Percentiles rank a stretch among this genome's conserved stretches.
phyloP scores from a whole-genome alignment of 352 stramenopile genomes.

The Pythium phragmitis region DNA sequence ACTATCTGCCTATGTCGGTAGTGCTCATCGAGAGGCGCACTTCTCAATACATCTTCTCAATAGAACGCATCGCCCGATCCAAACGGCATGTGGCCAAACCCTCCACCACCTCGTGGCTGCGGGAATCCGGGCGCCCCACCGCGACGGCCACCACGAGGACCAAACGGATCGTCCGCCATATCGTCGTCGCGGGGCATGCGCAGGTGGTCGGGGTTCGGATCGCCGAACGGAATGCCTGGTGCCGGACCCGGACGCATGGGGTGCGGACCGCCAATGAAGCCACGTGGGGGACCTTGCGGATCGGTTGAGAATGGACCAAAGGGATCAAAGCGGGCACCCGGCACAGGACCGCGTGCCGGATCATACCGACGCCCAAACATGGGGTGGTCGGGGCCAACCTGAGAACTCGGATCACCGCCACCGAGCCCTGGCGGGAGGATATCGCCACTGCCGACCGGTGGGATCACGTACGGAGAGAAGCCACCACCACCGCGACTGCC shows the following conservation, averaged over 20 bases:
- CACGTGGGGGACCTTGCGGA: constrained; percentile 42
- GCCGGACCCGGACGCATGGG: constrained; percentile 38
- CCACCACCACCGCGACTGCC: constrained; percentile 2
- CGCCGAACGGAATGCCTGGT: constrained; percentile 68
- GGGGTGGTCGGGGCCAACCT: constrained; percentile 73
- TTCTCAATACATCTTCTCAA: constrained; percentile 42
- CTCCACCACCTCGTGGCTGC: constrained; percentile 31
- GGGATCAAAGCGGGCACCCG: constrained; percentile 81
- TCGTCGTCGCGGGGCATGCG: constrained; percentile 72
- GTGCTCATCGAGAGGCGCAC: not conserved
- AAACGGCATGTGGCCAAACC: constrained; percentile 48
- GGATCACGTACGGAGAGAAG: constrained; percentile 36
- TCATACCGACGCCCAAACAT: constrained; percentile 67
- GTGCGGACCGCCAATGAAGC: constrained; percentile 35
- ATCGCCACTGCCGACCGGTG: constrained; percentile 61
- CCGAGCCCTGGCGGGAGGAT: constrained; percentile 58
- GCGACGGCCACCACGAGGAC: constrained; percentile 30
- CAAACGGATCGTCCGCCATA: constrained; percentile 54
- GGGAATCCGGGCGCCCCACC: constrained; percentile 15
- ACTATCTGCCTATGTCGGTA: not conserved
- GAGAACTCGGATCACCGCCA: constrained; percentile 63
- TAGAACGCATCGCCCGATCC: constrained; percentile 73
- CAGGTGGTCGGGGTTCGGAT: constrained; percentile 75
- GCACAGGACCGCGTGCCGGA: constrained; percentile 56
- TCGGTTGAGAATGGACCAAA: constrained; percentile 62